These are phyloP conservation scores for Auxenochlorella pyrenoidosa DNA, from an alignment of 139 green algal genomes.

Conservation along the genomic window DNA sequence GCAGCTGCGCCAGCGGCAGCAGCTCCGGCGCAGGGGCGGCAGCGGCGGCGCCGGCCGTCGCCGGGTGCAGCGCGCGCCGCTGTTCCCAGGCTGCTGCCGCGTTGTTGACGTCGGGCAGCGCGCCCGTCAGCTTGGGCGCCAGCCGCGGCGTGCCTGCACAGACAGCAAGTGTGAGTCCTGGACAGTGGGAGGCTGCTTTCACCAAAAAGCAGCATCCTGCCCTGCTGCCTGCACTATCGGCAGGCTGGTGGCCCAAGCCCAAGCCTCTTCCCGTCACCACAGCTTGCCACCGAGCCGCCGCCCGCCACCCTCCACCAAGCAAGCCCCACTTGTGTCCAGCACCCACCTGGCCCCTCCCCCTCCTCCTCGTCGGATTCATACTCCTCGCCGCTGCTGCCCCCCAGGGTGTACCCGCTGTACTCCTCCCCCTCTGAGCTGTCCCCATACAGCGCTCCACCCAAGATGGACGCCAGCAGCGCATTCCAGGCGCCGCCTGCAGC, in stretches of 20 bases:
- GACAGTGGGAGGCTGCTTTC: background rate
- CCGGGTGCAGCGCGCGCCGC: background rate
- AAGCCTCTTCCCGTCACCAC: background rate
- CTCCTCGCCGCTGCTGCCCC: background rate
- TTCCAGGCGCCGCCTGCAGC: background rate
- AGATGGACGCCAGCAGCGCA: background rate
- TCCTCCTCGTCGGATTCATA: background rate
- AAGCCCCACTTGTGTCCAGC: too few species aligned
- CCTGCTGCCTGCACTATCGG: too few species aligned
- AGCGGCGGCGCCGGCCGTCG: too few species aligned
- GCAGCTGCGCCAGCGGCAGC: constrained; percentile 18
- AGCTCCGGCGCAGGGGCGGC: background rate
- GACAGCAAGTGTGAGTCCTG: background rate
- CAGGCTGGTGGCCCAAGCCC: background rate
- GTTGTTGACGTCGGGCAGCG: background rate
- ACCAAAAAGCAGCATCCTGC: background rate
- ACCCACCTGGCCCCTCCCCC: constrained; percentile 10
- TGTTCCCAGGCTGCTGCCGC: constrained; percentile 17
- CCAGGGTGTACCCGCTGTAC: background rate
- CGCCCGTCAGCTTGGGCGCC: background rate
- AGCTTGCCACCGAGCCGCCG: too few species aligned
- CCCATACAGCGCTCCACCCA: background rate
- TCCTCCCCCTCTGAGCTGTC: background rate
- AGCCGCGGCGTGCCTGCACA: background rate
- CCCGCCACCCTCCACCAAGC: too few species aligned